phyloP scores from a whole-genome alignment of 768 basidiomycete species.

The Lactarius deliciosus region DNA sequence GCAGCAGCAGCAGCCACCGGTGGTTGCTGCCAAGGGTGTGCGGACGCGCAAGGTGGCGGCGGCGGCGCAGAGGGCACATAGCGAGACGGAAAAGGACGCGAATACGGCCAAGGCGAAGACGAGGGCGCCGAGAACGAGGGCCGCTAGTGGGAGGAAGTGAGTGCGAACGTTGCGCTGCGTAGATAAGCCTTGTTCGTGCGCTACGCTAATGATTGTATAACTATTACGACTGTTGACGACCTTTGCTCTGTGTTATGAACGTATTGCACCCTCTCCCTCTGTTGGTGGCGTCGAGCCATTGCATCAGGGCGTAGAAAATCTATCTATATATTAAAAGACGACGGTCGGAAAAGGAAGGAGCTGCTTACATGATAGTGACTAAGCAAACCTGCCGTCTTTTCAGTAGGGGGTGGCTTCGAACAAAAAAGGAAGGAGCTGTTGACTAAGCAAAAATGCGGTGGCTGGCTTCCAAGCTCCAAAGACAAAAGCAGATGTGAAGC shows the following conservation, averaged over 20 bases:
- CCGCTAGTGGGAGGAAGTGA: slow-evolving; percentile 22
- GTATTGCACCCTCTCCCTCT: background rate
- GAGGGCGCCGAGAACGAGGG: slow-evolving; percentile 29
- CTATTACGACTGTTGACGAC: slow-evolving; percentile 2
- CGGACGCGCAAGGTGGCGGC: slow-evolving; percentile 20
- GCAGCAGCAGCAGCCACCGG: slow-evolving; percentile 11
- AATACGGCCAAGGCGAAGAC: slow-evolving; percentile 27
- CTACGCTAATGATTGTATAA: background rate
- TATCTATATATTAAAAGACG: no score
- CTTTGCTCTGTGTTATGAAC: slow-evolving; percentile 3
- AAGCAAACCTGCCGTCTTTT: no score
- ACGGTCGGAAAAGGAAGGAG: no score
- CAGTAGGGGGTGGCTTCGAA: no score
- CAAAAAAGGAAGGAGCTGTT: no score
- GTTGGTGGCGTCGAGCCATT: no score
- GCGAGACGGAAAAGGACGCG: slow-evolving; percentile 29
- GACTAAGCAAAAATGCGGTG: no score
- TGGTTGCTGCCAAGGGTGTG: slow-evolving; percentile 7
- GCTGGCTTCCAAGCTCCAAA: no score
- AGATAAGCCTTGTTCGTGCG: background rate
- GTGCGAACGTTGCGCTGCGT: background rate
- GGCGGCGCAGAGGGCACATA: slow-evolving; percentile 20
- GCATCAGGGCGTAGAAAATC: no score
- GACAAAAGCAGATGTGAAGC: no score
- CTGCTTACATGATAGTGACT: no score